phyloP scores from a whole-genome alignment of 2,329 filamentous ascomycete species.

The Ceratocystis cubensis region DNA sequence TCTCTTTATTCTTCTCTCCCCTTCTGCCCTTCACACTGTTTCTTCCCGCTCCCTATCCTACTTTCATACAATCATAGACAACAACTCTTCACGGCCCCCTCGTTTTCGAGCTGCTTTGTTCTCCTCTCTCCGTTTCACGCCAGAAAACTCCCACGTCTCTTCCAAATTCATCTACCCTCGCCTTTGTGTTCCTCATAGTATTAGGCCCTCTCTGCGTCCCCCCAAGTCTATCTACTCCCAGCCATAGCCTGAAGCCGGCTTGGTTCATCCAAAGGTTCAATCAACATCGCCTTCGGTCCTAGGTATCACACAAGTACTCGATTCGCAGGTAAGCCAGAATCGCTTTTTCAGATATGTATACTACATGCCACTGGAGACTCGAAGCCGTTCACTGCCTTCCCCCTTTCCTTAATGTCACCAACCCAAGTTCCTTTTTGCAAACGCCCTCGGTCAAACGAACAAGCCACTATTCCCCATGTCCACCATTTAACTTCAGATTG shows the following conservation, averaged over 20 bases:
- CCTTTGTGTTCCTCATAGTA: background rate
- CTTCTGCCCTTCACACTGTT: background rate
- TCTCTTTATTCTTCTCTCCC: background rate
- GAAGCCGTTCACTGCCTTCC: background rate
- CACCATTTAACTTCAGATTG: background rate
- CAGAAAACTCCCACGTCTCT: background rate
- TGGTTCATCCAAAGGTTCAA: background rate
- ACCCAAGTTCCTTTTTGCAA: background rate
- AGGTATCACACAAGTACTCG: background rate
- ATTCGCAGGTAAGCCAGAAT: slow-evolving; percentile 1
- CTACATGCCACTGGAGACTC: background rate
- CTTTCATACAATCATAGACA: background rate
- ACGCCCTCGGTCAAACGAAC: slow-evolving; percentile 2
- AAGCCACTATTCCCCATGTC: background rate
- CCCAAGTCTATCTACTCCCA: background rate
- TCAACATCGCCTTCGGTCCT: background rate
- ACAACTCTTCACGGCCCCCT: background rate
- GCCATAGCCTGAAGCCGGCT: background rate
- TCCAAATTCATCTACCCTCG: background rate
- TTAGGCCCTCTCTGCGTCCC: background rate
- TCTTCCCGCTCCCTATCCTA: background rate
- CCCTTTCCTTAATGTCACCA: background rate
- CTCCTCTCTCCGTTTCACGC: background rate
- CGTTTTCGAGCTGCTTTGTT: background rate
- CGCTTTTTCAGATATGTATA: background rate